A percentile compares a stretch with the other conserved stretches of the same genome.
phyloP scores from a whole-genome alignment of 768 basidiomycete genomes.

The Tricholoma saponaceum region DNA sequence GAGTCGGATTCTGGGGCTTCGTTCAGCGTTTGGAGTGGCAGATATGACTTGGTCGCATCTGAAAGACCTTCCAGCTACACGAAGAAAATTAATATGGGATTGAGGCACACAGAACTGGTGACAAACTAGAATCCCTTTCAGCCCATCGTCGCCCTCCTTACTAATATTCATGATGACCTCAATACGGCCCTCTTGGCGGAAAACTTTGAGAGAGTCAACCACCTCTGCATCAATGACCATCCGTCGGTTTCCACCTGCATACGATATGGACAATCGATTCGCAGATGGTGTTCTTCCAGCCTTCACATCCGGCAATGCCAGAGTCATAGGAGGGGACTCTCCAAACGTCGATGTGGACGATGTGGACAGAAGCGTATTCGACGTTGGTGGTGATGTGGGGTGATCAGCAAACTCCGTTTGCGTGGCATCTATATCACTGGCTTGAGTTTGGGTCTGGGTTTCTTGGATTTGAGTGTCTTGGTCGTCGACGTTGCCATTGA shows the following conservation, averaged over 20 bases:
- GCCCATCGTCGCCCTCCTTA: conserved; percentile 47
- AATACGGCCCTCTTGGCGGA: conserved; percentile 78
- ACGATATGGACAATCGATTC: conserved; percentile 91
- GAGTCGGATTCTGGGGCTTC: conserved; percentile 45
- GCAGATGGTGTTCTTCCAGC: conserved; percentile 57
- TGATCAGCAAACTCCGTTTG: conserved; percentile 52
- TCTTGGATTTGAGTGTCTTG: conserved; percentile 10
- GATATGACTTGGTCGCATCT: conserved; percentile 68
- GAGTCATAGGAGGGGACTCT: conserved; percentile 35
- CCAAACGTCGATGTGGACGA: conserved; percentile 43
- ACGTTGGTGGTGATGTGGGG: conserved; percentile 52
- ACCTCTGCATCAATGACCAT: conserved; percentile 87
- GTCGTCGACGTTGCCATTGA: conserved; percentile 18
- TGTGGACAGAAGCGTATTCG: conserved; percentile 41
- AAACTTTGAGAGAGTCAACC: conserved; percentile 77
- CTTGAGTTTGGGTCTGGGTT: conserved; percentile 15
- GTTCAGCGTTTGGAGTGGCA: conserved; percentile 46
- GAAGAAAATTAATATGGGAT: conserved; percentile 10
- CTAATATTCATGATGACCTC: conserved; percentile 69
- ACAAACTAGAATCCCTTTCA: conserved; percentile 77
- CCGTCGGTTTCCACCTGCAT: conserved; percentile 83
- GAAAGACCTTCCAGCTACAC: conserved; percentile 70
- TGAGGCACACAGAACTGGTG: conserved; percentile 3
- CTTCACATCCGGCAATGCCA: conserved; percentile 33
- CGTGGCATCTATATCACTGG: conserved; percentile 13